phyloP scores from a whole-genome alignment of 495 filamentous ascomycete species.

The Penicillium lagena region DNA sequence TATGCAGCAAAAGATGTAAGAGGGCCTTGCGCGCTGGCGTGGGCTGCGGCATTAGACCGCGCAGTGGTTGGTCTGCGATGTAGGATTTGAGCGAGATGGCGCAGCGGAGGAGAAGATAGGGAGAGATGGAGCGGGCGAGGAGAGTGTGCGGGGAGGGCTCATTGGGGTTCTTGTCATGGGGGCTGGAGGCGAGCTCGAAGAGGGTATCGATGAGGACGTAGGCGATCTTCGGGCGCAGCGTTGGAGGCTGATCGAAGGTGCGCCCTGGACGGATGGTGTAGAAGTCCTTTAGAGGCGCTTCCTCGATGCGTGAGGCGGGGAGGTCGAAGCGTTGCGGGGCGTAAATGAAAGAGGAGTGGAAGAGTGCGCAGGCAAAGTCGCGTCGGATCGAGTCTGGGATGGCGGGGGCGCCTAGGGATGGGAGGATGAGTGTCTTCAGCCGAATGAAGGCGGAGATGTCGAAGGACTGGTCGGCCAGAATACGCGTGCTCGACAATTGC shows the following conservation, averaged over 20 bases:
- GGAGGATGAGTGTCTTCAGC: conserved; percentile 65
- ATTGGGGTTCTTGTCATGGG: conserved; percentile 16
- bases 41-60: conserved; percentile 90
- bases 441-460: conserved; percentile 70
- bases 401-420: conserved; percentile 56
- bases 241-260: conserved; percentile 61
- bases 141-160: conserved; percentile 32
- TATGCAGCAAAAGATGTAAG: conserved; percentile 56
- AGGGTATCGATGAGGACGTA: conserved; percentile 79
- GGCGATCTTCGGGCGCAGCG: conserved; percentile 61
- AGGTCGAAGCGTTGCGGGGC: conserved; percentile 58
- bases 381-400: conserved; percentile 62
- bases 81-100: conserved; percentile 75
- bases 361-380: conserved; percentile 71
- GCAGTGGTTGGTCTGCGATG: conserved; percentile 84
- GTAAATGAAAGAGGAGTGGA: conserved; percentile 78
- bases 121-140: conserved; percentile 71
- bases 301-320: conserved; percentile 36
- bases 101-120: conserved; percentile 76
- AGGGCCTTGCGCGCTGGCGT: conserved; percentile 73
- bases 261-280: conserved; percentile 61
- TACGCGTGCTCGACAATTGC: conserved; percentile 18
- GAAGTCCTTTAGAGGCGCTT: conserved; percentile 52
- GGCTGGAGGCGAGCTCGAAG: conserved; percentile 58
- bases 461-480: conserved; percentile 54